A percentile compares a stretch with the other conserved stretches of the same genome.
These are phyloP conservation scores for Porodaedalea pini DNA, from an alignment of 1,284 basidiomycete genomes.

Conservation along the genomic window DNA sequence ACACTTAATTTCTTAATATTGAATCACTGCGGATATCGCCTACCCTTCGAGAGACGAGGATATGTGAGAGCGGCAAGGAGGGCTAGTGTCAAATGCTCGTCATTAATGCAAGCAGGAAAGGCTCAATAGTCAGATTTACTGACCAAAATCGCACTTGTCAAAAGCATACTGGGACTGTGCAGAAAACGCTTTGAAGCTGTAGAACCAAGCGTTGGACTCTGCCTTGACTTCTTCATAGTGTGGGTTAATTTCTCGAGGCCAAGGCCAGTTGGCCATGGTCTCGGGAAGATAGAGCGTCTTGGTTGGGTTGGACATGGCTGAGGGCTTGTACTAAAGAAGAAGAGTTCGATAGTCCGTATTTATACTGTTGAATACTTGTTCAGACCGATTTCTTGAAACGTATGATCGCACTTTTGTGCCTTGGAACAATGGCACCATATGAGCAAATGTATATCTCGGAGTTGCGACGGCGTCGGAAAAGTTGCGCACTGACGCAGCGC, in stretches of 20 bases:
- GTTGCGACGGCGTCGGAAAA: no score
- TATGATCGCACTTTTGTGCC: no score
- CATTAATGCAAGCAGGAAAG: no score
- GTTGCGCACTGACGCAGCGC: no score
- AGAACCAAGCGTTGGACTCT: not conserved
- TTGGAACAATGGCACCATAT: no score
- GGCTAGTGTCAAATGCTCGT: not conserved
- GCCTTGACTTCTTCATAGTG: not conserved
- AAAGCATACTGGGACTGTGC: slow-evolving; percentile 16
- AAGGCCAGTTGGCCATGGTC: not conserved
- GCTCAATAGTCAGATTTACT: no score
- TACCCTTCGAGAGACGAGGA: slow-evolving; percentile 24
- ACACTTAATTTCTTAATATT: no score
- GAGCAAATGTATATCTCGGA: no score
- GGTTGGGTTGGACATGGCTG: not conserved
- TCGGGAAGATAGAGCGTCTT: not conserved
- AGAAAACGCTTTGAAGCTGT: slow-evolving; percentile 5
- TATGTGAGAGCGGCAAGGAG: slow-evolving; percentile 25
- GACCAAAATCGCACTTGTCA: slow-evolving; percentile 1
- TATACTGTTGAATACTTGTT: not conserved
- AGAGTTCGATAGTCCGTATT: no score
- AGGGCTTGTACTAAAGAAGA: no score
- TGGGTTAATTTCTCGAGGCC: not conserved
- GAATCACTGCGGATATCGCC: slow-evolving; percentile 1
- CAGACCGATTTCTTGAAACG: not conserved